These are phyloP conservation scores for Neofusicoccum ribis DNA, from an alignment of 2,329 filamentous ascomycete genomes.

Conservation along the genomic window DNA sequence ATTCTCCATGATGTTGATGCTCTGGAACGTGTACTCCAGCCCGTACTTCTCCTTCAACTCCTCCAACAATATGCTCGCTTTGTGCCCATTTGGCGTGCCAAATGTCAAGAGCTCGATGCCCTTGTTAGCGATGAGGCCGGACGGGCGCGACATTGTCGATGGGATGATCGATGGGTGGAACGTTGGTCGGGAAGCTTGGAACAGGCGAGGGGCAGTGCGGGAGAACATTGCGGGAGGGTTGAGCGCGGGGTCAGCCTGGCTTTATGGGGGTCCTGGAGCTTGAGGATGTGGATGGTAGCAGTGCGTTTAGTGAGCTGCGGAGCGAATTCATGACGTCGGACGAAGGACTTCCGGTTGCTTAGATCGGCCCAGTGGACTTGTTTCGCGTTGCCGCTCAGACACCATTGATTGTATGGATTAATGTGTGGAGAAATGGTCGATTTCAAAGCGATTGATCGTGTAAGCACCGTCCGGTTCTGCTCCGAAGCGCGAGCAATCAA, in stretches of 20 bases:
- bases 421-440: not conserved
- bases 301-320: not conserved
- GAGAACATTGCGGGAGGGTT: not conserved
- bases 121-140: constrained; percentile 59
- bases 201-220: constrained; percentile 6
- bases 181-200: not conserved
- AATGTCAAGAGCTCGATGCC: constrained; percentile 67
- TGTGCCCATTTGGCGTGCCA: constrained; percentile 52
- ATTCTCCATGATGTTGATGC: constrained; percentile 59
- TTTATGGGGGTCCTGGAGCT: not conserved
- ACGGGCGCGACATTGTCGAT: constrained; percentile 2
- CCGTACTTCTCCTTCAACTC: constrained; percentile 67
- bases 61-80: constrained; percentile 63
- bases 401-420: not conserved
- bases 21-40: constrained; percentile 59
- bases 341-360: not conserved
- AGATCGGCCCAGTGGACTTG: not conserved
- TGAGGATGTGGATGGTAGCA: not conserved
- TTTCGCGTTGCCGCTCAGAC: not conserved
- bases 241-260: not conserved
- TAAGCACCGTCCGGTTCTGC: not conserved
- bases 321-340: not conserved
- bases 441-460: constrained; percentile 1
- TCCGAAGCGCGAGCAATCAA: not conserved
- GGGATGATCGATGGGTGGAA: not conserved